A percentile compares a stretch with the other conserved stretches of the same genome.
These are phyloP conservation scores for Cardamine resedifolia DNA, from an alignment of 345 rosid species.

Conservation along the genomic window DNA sequence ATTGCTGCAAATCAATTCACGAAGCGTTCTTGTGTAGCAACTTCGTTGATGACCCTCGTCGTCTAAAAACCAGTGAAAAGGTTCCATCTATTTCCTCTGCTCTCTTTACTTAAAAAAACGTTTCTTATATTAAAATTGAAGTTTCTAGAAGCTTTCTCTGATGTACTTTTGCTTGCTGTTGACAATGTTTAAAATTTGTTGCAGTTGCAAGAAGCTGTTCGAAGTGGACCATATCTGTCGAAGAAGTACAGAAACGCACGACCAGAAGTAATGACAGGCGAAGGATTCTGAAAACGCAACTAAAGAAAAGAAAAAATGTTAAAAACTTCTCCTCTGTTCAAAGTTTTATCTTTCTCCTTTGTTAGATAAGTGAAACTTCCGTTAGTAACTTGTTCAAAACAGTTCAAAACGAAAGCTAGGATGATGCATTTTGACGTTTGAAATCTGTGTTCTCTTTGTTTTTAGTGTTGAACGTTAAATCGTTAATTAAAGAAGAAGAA, in stretches of 20 bases:
- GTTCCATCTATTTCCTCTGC: slow-evolving; percentile 37
- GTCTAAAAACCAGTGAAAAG: slow-evolving; percentile 55
- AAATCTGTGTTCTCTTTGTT: not conserved
- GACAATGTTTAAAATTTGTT: slow-evolving; percentile 1
- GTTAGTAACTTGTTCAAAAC: not conserved
- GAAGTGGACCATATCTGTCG: slow-evolving; percentile 69
- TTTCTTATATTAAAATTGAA: not conserved
- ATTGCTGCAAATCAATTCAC: slow-evolving; percentile 74
- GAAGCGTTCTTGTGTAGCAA: slow-evolving; percentile 59
- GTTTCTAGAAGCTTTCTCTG: not conserved
- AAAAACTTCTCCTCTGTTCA: not conserved
- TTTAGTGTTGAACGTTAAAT: not conserved
- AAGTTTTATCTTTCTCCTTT: not conserved
- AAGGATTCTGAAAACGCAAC: slow-evolving; percentile 52
- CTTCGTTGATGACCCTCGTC: slow-evolving; percentile 56
- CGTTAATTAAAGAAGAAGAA: too few species aligned
- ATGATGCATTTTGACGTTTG: not conserved
- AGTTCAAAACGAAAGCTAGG: not conserved
- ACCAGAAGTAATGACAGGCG: slow-evolving; percentile 78
- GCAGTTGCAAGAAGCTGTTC: slow-evolving; percentile 87
- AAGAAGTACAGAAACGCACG: slow-evolving; percentile 53
- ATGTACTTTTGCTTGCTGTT: not conserved
- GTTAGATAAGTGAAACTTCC: slow-evolving; percentile 4
- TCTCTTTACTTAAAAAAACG: not conserved
- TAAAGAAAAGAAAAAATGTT: not conserved